Base-by-base conservation (phyloP, 1,284 basidiomycete species). In the Apiotrichum montevideense region DNA sequence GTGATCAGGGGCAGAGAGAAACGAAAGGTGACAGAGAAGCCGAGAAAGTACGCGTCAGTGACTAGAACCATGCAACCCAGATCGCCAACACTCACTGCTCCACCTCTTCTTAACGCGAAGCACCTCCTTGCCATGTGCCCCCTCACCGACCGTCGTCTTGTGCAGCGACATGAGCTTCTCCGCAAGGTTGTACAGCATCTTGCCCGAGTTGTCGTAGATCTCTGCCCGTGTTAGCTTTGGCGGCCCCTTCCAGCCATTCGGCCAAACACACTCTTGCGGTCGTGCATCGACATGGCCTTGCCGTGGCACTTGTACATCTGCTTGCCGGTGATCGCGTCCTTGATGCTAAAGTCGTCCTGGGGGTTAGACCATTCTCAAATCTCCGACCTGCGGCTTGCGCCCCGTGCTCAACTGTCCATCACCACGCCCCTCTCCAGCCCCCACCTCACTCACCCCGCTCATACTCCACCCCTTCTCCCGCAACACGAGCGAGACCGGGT, bases 381-480 rank as follows among this genome's bases (percentile, higher is more conserved):
- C 21, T 21, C 21, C 21, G 21, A 21, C 21, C 21, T 21, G 21
- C 21, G 21, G 21, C 21, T 21, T 21, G 21, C 21, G 21, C 21
- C 21, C 21, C 21, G 21, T 21, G 21, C 21, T 21, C 21, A 21
- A 21, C 21, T 21, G 21, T 21, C 21, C 21, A 21, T 21, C 21
- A 21, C 21, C 21, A 21, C 21, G 21, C 21, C 21, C 21, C 21
- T 21, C 21, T 21, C 21, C 21, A 21, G 21, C 21, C 21, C 21
- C 21, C 21, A 21, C 21, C 21, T 21, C 9, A 44, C 57, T 37
- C 39, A 59, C 54, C 3, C 52, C 58, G 14, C 39, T 44, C 35
- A 60, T 35, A 0, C 54, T 54, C 34, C 46, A 37, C 10, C 37
- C 11, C 13, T 35, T 51, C 57, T 77, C 75, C 53, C 72, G 72